Evolutionary conservation across 148 eudicot species (phyloP).

Genomic region (Beta vulgaris): DNA sequence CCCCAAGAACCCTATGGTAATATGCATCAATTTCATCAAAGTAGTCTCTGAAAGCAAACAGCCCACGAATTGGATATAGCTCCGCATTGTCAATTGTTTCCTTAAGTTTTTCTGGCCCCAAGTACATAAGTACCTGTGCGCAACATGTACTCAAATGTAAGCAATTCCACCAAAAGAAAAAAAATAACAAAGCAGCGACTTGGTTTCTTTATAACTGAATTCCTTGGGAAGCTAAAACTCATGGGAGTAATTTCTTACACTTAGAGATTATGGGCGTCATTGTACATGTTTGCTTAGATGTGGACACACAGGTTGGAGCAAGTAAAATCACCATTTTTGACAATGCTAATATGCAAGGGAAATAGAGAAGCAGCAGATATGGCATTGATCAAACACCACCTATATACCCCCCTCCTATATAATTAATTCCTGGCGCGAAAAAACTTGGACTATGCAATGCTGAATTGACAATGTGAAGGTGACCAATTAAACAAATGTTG

Average conservation of each 20-base stretch:
- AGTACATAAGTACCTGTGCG: constrained; percentile 66
- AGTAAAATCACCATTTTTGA: too few relatives aligned
- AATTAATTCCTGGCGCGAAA: not conserved
- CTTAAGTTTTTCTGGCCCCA: constrained; percentile 65
- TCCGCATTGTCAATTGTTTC: constrained; percentile 76
- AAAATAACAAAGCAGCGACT: constrained; percentile 8
- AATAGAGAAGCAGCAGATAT: not conserved
- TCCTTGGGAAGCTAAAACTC: not conserved
- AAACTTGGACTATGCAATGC: not conserved
- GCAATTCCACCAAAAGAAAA: not conserved
- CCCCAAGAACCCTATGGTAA: constrained; percentile 68
- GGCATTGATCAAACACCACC: not conserved
- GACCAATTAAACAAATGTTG: not conserved
- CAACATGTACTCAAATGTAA: constrained; percentile 17
- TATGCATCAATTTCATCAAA: constrained; percentile 73
- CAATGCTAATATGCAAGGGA: too few relatives aligned
- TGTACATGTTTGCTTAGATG: too few relatives aligned
- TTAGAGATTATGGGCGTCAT: too few relatives aligned
- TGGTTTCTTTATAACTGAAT: not conserved
- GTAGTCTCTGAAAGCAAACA: constrained; percentile 68
- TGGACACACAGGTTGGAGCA: too few relatives aligned
- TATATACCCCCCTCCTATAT: not conserved
- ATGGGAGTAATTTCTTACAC: too few relatives aligned
- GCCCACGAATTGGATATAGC: constrained; percentile 76
- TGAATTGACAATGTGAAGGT: not conserved